Base-by-base conservation (phyloP, 495 filamentous ascomycete genomes). In the Xylaria castorea region DNA sequence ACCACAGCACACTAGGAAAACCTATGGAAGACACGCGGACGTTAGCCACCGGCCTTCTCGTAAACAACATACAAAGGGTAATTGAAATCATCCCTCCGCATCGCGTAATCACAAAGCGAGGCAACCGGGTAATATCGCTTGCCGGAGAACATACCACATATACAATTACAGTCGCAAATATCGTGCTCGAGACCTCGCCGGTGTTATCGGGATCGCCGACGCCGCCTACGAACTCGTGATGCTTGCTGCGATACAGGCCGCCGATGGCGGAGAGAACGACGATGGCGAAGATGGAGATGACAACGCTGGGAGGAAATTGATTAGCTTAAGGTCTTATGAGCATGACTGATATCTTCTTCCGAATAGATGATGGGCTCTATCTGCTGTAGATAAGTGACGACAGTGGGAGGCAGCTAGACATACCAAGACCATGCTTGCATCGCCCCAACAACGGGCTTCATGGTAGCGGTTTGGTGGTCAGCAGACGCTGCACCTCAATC, bases 401-500 rank as follows among this genome's bases (percentile, higher is more conserved):
- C 3, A 53, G n/a, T 1, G 36, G 30, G 27, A 40, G 70, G 63
- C 36, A 61, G 62, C 50, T 48, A 61, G 57, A 66, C 80, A 71
- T 85, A 97, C 94, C 94, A 97, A 83, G 91, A 93, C 94, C 94
- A 97, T 79, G 94, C 94, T 85, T 97, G 94, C 86, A 96, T 85
- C 70, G 92, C 89, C 74, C 93, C 92, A 62, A 97, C 92, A 78
- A 97, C 84, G 68, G 94, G 94, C 90, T 97, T 97, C 93, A 97
- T 97, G 75, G 75, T 92, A 87, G 81, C 44, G 55, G 64, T 44
- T 38, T 58, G 60, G 60, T 30, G 69, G 60, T 36, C 44, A 57
- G 69, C 69, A 53, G 60, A 32, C 32, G 69, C 69, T 53, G 42
- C 36, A 22, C n/a, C 5, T 46, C 60, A 32, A 20, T 57, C 1